These are phyloP conservation scores for Leishmania major DNA, from an alignment of 208 protist species.

Conservation along the genomic window DNA sequence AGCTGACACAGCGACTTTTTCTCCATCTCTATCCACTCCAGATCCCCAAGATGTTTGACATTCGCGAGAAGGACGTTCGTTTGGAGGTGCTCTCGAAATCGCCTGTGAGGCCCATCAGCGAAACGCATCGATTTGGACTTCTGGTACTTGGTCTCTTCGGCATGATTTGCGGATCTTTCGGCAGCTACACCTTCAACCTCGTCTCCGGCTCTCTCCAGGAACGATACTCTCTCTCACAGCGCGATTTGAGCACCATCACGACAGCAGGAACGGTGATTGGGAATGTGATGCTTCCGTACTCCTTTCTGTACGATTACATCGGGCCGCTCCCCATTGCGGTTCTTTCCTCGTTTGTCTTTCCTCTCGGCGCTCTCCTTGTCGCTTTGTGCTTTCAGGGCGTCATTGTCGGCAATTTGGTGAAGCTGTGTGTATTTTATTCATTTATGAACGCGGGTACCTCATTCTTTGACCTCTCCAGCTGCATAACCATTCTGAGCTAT, in stretches of 20 bases:
- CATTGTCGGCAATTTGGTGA: conserved; percentile 35
- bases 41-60: conserved; percentile 8
- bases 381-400: conserved; percentile 47
- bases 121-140: conserved; percentile 48
- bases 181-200: conserved; percentile 62
- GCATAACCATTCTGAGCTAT: conserved; percentile 52
- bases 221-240: conserved; percentile 51
- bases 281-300: conserved; percentile 46
- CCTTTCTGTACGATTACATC: conserved; percentile 53
- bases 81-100: conserved; percentile 13
- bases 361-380: conserved; percentile 42
- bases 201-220: conserved; percentile 51
- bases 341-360: conserved; percentile 33
- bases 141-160: conserved; percentile 46
- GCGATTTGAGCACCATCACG: conserved; percentile 62
- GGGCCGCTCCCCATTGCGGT: conserved; percentile 45
- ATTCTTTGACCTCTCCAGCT: conserved; percentile 53
- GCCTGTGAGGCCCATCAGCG: conserved; percentile 34
- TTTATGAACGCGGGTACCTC: conserved; percentile 41
- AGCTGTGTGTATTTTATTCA: conserved; percentile 36
- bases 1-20: not conserved
- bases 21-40: not conserved
- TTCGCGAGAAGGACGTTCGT: conserved; percentile 10
- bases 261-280: conserved; percentile 43
- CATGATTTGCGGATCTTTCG: conserved; percentile 54